Evolutionary conservation across 2,329 filamentous ascomycete species (phyloP), one percentile per base, ranked within the genome.

Genomic region (Claviceps africana): DNA sequence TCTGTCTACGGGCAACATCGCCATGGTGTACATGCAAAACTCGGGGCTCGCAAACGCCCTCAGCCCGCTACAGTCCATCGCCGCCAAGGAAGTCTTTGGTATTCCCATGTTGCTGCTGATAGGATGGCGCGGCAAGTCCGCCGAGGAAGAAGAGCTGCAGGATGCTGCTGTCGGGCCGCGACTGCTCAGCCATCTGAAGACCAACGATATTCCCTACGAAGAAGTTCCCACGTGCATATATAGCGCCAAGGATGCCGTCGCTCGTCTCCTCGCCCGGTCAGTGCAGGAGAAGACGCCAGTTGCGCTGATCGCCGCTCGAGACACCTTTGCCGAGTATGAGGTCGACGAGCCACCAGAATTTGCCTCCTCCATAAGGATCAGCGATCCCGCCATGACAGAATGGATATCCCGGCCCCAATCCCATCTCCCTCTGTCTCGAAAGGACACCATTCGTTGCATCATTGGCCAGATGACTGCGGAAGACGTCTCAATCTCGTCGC

Each of bases 61-160:
- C 6, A 52, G 47, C 30, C 51, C 51, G 17, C 44, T 52, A 1
- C 51, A 52, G 28, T 40, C 42, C 33, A 35, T 52, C 21, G 46
- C 51, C 22, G 51, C 51, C 25, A 52, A 44, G 44, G 51, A 52
- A 22, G 51, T 52, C 44, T 52, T 48, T 35, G 51, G 51, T 10
- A 52, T 52, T 19, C 51, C 51, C 35, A 52, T 52, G 51, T 35
- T 52, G 17, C 46, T 52, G 15, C 35, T 52, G 9, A 52, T 52
- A 31, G 51, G 51, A 11, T 52, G 51, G 51, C 51, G 51, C 33
- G 51, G 51, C 17, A 48, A 42, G 17, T 28, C 45, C 2, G 33
- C 21, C 8, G 40, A 42, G 22, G 37, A 48, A 17, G 51, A 52
- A n/a, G 51, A 52, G 28, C 33, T 46, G n/a, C 51, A 52, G 25